Conservation (phyloP, 2,329 filamentous ascomycete genomes). For the Sporothrix brasiliensis region DNA sequence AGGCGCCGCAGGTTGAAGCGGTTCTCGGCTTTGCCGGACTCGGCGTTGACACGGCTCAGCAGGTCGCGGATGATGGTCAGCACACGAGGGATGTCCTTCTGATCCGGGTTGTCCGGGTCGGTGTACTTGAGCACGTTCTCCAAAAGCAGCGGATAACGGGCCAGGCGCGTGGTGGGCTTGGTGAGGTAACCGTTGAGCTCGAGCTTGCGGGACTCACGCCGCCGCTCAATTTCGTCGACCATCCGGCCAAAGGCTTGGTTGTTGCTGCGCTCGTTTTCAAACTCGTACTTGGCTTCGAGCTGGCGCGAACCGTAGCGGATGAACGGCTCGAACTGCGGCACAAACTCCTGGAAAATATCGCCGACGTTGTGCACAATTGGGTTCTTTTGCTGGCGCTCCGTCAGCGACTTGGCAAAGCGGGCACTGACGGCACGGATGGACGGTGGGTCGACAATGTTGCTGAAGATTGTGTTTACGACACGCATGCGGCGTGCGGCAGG, state of each 20-base stretch:
- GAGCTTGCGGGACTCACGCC: conserved; percentile 94
- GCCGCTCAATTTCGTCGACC: conserved; percentile 92
- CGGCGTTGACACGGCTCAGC: conserved; percentile 83
- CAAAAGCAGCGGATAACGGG: conserved; percentile 87
- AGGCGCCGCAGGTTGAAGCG: conserved; percentile 92
- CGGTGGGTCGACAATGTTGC: conserved; percentile 83
- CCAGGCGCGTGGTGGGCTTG: conserved; percentile 93
- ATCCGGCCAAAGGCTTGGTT: conserved; percentile 87
- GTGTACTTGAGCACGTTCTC: conserved; percentile 93
- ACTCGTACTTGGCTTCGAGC: conserved; percentile 95
- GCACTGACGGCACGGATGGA: conserved; percentile 89
- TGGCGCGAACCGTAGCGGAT: conserved; percentile 96
- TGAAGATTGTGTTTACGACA: conserved; percentile 92
- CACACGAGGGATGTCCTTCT: conserved; percentile 88
- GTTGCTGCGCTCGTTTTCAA: conserved; percentile 88
- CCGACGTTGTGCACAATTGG: conserved; percentile 88
- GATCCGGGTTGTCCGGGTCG: conserved; percentile 84
- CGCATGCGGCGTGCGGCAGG: conserved; percentile 84
- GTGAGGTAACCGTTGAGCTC: conserved; percentile 97
- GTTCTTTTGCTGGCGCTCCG: conserved; percentile 84
- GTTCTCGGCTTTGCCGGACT: conserved; percentile 96
- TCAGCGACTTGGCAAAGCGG: conserved; percentile 82
- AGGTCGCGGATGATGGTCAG: conserved; percentile 85
- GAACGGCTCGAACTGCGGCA: conserved; percentile 91
- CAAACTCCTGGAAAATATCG: conserved; percentile 91